Percentiles rank a stretch among this genome's conserved stretches.
These are phyloP conservation scores for Porogramme epimiltina DNA, from an alignment of 1,284 basidiomycete genomes.

Conservation along the genomic window DNA sequence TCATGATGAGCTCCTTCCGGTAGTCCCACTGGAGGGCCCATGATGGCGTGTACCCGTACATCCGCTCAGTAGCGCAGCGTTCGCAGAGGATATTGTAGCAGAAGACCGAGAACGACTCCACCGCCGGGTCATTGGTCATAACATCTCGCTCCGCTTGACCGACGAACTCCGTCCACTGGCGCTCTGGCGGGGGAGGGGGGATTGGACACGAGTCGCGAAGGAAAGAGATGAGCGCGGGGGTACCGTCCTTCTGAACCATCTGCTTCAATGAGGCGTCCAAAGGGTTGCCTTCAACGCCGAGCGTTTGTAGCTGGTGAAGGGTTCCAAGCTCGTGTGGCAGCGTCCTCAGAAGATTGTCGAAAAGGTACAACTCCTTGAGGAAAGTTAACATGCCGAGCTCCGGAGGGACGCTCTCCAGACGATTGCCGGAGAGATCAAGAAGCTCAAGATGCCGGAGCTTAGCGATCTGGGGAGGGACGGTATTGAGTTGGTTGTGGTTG, in stretches of 20 bases:
- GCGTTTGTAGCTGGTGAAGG: constrained; percentile 89
- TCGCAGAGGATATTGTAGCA: constrained; percentile 97
- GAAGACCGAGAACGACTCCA: constrained; percentile 80
- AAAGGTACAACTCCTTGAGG: constrained; percentile 91
- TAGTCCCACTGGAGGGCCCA: constrained; percentile 98
- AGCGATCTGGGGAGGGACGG: constrained; percentile 84
- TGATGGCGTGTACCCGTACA: constrained; percentile 96
- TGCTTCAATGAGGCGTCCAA: constrained; percentile 77
- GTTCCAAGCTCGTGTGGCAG: constrained; percentile 90
- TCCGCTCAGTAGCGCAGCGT: constrained; percentile 83
- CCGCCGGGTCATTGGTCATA: constrained; percentile 53
- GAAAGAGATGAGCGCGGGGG: constrained; percentile 83
- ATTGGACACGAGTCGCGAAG: constrained; percentile 88
- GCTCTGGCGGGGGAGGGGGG: constrained; percentile 81
- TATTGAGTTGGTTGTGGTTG: constrained; percentile 90
- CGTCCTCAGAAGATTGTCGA: constrained; percentile 90
- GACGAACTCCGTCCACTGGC: constrained; percentile 81
- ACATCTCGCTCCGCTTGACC: constrained; percentile 68
- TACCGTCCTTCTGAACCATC: constrained; percentile 93
- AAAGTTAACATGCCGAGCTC: constrained; percentile 92
- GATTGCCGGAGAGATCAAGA: constrained; percentile 93
- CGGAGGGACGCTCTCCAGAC: constrained; percentile 76
- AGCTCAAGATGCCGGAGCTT: constrained; percentile 86
- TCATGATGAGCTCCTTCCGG: constrained; percentile 88
- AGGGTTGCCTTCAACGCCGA: constrained; percentile 97